A percentile compares a stretch with the other conserved stretches of the same genome.
These are phyloP conservation scores for Populus simonii DNA, from an alignment of 345 rosid species.

Conservation along the genomic window DNA sequence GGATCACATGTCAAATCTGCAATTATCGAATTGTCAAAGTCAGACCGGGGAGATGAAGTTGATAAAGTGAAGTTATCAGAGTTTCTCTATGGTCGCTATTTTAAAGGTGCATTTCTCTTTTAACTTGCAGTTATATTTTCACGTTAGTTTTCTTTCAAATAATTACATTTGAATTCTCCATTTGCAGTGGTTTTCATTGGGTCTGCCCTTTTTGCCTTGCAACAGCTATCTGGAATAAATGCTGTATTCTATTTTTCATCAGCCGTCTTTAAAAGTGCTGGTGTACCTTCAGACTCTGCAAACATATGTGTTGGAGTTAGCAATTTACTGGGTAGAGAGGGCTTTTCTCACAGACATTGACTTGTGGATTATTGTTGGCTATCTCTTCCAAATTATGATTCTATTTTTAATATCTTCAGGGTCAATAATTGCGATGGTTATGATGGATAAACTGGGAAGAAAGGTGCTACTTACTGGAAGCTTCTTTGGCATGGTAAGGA, in stretches of 20 bases:
- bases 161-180: slow-evolving; percentile 35
- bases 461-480: slow-evolving; percentile 84
- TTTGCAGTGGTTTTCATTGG: slow-evolving; percentile 98
- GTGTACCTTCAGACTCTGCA: slow-evolving; percentile 83
- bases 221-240: slow-evolving; percentile 96
- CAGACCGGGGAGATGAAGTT: slow-evolving; percentile 62
- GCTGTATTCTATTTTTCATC: slow-evolving; percentile 96
- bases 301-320: slow-evolving; percentile 75
- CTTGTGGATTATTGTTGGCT: slow-evolving; percentile 11
- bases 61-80: slow-evolving; percentile 62
- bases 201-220: slow-evolving; percentile 88
- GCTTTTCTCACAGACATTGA: slow-evolving; percentile 2
- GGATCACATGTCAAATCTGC: slow-evolving; percentile 69
- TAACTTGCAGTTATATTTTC: slow-evolving; percentile 11
- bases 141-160: slow-evolving; percentile 21
- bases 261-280: slow-evolving; percentile 82
- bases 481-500: slow-evolving; percentile 83
- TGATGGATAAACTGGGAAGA: slow-evolving; percentile 94
- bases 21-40: slow-evolving; percentile 71
- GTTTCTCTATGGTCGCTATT: slow-evolving; percentile 66
- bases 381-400: slow-evolving; percentile 10
- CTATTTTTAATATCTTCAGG: slow-evolving; percentile 41
- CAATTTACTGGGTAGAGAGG: slow-evolving; percentile 67
- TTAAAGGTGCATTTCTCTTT: slow-evolving; percentile 45
- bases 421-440: slow-evolving; percentile 65